phyloP scores from a whole-genome alignment of 176 grass and related monocot genomes.

The bread wheat (Triticum aestivum) region DNA sequence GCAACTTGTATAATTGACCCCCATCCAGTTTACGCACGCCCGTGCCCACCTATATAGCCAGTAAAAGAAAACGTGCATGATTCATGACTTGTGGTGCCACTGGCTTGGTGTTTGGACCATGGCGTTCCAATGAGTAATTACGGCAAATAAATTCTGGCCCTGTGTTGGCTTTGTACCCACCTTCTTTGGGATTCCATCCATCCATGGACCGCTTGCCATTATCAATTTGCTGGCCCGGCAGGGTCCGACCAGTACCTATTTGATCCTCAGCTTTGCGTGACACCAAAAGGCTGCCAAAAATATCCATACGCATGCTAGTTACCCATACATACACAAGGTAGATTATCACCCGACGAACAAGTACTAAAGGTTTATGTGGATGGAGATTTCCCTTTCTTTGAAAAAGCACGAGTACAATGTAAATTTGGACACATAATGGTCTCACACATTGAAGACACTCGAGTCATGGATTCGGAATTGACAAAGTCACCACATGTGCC shows the following conservation, averaged over 20 bases:
- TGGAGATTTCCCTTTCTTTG: too few species aligned
- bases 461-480: too few species aligned
- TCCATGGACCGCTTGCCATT: neutral
- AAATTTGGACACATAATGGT: too few species aligned
- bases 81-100: neutral
- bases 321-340: neutral
- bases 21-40: conserved; percentile 21
- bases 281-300: conserved; percentile 8
- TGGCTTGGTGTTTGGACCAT: neutral
- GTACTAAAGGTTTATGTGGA: too few species aligned
- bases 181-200: neutral
- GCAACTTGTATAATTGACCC: neutral
- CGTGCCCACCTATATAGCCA: neutral
- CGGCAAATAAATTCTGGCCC: neutral
- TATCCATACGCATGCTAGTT: neutral
- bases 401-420: too few species aligned
- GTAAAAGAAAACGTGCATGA: conserved; percentile 22
- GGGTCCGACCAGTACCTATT: neutral
- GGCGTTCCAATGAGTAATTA: neutral
- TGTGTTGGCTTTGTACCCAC: conserved; percentile 7
- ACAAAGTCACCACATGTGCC: too few species aligned
- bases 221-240: neutral
- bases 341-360: too few species aligned
- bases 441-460: too few species aligned
- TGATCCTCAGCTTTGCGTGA: neutral